Base-by-base conservation (phyloP, 306 rosid genomes). In the Betula pendula region DNA sequence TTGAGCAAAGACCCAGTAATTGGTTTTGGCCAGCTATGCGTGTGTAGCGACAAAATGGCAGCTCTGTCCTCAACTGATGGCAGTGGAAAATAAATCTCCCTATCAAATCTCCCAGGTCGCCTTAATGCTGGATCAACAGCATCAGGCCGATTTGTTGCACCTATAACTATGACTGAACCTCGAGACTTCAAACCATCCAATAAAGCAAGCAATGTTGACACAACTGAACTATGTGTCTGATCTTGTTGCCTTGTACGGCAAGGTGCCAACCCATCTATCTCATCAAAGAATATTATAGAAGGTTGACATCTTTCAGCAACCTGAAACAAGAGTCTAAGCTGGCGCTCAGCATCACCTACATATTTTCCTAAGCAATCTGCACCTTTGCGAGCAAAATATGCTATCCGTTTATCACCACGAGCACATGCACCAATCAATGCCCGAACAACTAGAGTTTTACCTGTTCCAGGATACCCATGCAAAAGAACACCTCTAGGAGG, bases 381-480 rank as follows among this genome's bases (percentile, higher is more conserved):
- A 80, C 98, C 98, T 87, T 95, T 95, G 42, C 97, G 96, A 48
- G 98, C 93, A 88, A 95, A 95, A 86, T 95, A 95, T 69, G 98
- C 97, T 77, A 95, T 92, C 70, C 94, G 88, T 75, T 84, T 92
- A 84, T 90, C 91, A 38, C 98, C 98, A 67, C 88, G 91, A 33
- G 98, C 95, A 90, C 98, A 95, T 13, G 98, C 96, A 75, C 98
- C 98, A 69, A 95, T 92, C 80, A 95, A 70, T 69, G 98, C 93
- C 63, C 97, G 89, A 70, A 95, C 98, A 58, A 95, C 97, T 63
- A 89, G 86, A 69, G 98, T 95, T 89, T 95, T 95, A 75, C 98
- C 98, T 3, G 98, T 95, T 84, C 98, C 98, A 68, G 98, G 98
- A 87, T 95, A 89, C 63, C 98, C 98, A 80, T 95, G 98, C 86